Base-by-base conservation (phyloP, 2,329 filamentous ascomycete genomes). In the Penicillium psychrosexuale region DNA sequence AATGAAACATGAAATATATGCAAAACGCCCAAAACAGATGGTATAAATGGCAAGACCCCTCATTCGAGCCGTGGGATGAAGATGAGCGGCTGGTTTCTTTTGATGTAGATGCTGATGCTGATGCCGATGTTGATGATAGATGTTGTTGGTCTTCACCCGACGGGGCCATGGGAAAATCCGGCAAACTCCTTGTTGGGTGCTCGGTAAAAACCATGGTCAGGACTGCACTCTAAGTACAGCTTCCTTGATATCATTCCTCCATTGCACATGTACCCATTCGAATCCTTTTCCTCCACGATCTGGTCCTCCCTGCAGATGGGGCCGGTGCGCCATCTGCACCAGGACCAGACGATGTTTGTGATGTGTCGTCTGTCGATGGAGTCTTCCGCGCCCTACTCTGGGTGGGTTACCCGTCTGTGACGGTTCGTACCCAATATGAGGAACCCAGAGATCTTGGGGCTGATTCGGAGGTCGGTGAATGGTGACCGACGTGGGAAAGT, bases 91-190 rank as follows among this genome's bases (percentile, higher is more conserved):
- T 33, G 12, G 15, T 31, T 48, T 31, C 19, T 31, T 37, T 43
- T 43, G 44, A 44, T 39, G 30, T 39, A 6, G 39, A 8, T 19
- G 19, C 19, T 46, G 43, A 28, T 28, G 37, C 27, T 3, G 42
- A 13, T 48, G 34, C 17, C 2, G 11, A 22, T 48, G 46, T 2
- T n/a, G 24, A 22, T 30, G 45, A 2, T 33, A 12, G 30, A 31
- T 31, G 30, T 12, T 31, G 30, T 13, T 33, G 31, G 30, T 31
- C 28, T 43, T 50, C 47, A 45, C 48, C 45, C 31, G 30, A 52
- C 55, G 53, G 51, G 53, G 47, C 49, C 59, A 66, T 58, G 63
- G 62, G 39, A 66, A 65, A 64, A 57, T 31, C 60, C 58, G 53
- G 51, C 44, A 30, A 43, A 9, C 19, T 24, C 27, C 22, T 38